A percentile compares a stretch with the other conserved stretches of the same genome.
Conservation (phyloP, 345 rosid species). For the Hibiscus tridactylites region DNA sequence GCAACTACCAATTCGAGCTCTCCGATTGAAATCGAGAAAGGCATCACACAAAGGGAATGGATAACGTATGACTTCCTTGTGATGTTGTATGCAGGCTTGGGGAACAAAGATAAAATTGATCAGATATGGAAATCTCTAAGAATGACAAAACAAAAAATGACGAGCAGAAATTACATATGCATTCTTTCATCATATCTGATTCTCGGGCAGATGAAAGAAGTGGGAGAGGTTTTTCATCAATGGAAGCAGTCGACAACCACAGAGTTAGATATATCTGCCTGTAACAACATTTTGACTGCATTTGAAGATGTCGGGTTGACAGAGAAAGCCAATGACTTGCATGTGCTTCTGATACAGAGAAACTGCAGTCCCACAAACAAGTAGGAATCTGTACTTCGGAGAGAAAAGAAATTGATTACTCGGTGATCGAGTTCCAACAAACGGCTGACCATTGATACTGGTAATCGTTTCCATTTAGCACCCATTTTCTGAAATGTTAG, state of each 20-base stretch:
- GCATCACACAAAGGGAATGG: slow-evolving; percentile 78
- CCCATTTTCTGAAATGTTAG: not conserved
- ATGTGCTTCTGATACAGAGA: slow-evolving; percentile 37
- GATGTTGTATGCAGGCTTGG: slow-evolving; percentile 63
- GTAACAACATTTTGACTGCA: slow-evolving; percentile 47
- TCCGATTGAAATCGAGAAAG: slow-evolving; percentile 53
- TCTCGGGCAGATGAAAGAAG: slow-evolving; percentile 68
- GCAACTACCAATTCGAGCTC: slow-evolving; percentile 30
- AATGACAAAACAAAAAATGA: slow-evolving; percentile 82
- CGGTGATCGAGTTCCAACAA: not conserved
- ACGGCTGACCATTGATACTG: not conserved
- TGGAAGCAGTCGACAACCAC: slow-evolving; percentile 70
- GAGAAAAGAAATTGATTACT: not conserved
- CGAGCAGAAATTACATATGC: slow-evolving; percentile 67
- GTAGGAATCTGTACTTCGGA: not conserved
- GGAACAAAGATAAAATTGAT: slow-evolving; percentile 64
- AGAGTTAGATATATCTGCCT: slow-evolving; percentile 50
- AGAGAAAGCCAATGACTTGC: slow-evolving; percentile 41
- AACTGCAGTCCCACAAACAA: slow-evolving; percentile 22
- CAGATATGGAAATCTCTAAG: slow-evolving; percentile 86
- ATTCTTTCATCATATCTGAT: slow-evolving; percentile 64
- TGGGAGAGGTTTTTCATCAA: slow-evolving; percentile 57
- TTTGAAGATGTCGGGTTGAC: slow-evolving; percentile 40
- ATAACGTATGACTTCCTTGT: slow-evolving; percentile 79
- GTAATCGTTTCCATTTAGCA: not conserved